phyloP scores from a whole-genome alignment of 139 green algal genomes.

The Raphidocelis subcapitata region DNA sequence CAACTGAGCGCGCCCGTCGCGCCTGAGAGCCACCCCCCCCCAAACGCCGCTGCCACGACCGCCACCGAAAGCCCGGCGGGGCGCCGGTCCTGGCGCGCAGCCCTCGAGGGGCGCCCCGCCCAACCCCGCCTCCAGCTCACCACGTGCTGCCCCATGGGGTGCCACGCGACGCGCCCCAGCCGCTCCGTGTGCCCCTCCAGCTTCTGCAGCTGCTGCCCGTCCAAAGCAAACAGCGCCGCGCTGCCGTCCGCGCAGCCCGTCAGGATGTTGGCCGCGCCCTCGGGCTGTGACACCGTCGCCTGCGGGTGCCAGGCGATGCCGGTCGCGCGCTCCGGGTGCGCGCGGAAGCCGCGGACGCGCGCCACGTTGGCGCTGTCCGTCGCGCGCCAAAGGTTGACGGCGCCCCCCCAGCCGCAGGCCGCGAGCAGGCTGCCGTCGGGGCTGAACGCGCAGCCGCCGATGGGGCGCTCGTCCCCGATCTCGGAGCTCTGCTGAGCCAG shows the following conservation, averaged over 20 bases:
- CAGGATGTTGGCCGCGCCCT: conserved; percentile 34
- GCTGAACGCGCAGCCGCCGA: conserved; percentile 76
- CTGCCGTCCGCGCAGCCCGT: conserved; percentile 75
- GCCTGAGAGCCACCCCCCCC: no score
- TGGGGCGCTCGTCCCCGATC: conserved; percentile 86
- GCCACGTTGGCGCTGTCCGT: conserved; percentile 35
- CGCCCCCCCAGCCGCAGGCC: conserved; percentile 74
- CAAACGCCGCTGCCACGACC: no score
- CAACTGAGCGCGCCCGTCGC: no score
- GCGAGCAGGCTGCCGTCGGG: conserved; percentile 64
- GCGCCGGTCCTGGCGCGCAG: no score
- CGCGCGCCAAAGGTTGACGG: conserved; percentile 71
- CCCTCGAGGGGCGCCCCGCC: no score
- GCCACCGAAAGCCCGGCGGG: no score
- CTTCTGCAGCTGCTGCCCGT: conserved; percentile 56
- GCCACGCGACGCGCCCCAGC: conserved; percentile 82
- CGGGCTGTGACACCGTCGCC: conserved; percentile 14
- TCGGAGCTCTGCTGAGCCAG: conserved; percentile 63
- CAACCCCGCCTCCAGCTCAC: no score
- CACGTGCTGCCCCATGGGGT: conserved; percentile 85
- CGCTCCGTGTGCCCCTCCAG: conserved; percentile 84
- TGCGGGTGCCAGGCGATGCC: conserved; percentile 86
- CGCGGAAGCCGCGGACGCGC: conserved; percentile 43
- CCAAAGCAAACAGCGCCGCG: conserved; percentile 25
- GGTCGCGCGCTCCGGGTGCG: conserved; percentile 81